Evolutionary conservation across 768 basidiomycete genomes (phyloP).

Genomic region (Sporobolomyces roseus): DNA sequence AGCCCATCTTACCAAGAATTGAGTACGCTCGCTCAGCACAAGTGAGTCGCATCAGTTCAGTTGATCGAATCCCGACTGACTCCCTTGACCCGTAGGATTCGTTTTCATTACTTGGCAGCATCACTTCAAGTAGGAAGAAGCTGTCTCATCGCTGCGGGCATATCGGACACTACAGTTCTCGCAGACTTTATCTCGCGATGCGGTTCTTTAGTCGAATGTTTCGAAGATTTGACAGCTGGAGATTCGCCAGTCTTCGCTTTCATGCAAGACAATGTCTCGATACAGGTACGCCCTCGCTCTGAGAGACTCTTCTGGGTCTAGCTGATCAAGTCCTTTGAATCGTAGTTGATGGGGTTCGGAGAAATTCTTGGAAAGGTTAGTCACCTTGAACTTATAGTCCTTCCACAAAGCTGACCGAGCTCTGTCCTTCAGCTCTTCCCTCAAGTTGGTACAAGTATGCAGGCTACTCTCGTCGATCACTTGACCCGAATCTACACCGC

Average conservation of each 20-base stretch:
- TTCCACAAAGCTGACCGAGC: neutral
- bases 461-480: conserved; percentile 6
- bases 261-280: conserved; percentile 5
- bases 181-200: neutral
- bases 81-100: neutral
- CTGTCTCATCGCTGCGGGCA: neutral
- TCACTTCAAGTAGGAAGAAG: conserved; percentile 9
- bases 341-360: conserved; percentile 7
- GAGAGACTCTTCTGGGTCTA: neutral
- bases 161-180: conserved; percentile 2
- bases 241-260: conserved; percentile 9
- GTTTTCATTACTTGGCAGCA: neutral
- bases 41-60: neutral
- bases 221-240: conserved; percentile 19
- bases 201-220: conserved; percentile 13
- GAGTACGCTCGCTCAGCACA: neutral
- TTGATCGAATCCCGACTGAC: neutral
- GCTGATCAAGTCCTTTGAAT: neutral
- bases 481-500: conserved; percentile 10
- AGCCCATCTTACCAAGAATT: neutral
- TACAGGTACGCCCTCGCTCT: neutral
- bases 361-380: conserved; percentile 14
- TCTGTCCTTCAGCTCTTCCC: neutral
- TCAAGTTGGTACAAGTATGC: conserved; percentile 1
- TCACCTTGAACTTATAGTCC: neutral